Conservation (phyloP, 208 protist species). For the Endotrypanum monterogeii region DNA sequence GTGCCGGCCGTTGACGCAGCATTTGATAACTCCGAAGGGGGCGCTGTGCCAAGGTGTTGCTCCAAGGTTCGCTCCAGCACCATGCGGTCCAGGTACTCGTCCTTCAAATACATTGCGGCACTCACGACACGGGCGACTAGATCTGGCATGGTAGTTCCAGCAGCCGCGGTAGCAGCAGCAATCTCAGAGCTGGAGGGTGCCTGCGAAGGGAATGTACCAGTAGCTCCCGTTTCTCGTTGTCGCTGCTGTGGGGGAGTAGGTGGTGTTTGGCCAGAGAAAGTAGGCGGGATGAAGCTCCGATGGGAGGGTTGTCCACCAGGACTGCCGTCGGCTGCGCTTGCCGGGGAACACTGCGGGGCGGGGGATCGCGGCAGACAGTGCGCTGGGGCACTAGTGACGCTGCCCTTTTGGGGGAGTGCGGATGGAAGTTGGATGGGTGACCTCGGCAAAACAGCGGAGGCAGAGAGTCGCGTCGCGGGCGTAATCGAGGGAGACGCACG, state of each 20-base stretch:
- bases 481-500: slow-evolving; percentile 21
- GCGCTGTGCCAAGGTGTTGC: slow-evolving; percentile 17
- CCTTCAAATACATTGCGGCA: slow-evolving; percentile 72
- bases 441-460: slow-evolving; percentile 8
- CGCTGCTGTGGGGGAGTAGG: background rate
- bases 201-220: background rate
- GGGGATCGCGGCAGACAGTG: slow-evolving; percentile 3
- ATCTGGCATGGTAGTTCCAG: slow-evolving; percentile 39
- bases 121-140: slow-evolving; percentile 69
- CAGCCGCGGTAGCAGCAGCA: background rate
- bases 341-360: background rate
- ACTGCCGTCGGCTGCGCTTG: background rate
- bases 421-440: slow-evolving; percentile 26
- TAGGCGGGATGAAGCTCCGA: slow-evolving; percentile 1
- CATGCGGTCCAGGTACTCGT: slow-evolving; percentile 89
- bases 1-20: background rate
- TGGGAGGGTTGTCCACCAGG: background rate
- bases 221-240: background rate
- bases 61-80: slow-evolving; percentile 57
- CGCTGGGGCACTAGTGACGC: background rate
- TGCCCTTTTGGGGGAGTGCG: background rate
- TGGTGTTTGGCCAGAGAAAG: background rate
- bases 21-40: slow-evolving; percentile 1
- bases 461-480: slow-evolving; percentile 15
- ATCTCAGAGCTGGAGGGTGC: background rate